Percentiles rank a stretch among this genome's conserved stretches.
These are phyloP conservation scores for Cadophora gregata DNA, from an alignment of 2,329 filamentous ascomycete species.

Conservation along the genomic window DNA sequence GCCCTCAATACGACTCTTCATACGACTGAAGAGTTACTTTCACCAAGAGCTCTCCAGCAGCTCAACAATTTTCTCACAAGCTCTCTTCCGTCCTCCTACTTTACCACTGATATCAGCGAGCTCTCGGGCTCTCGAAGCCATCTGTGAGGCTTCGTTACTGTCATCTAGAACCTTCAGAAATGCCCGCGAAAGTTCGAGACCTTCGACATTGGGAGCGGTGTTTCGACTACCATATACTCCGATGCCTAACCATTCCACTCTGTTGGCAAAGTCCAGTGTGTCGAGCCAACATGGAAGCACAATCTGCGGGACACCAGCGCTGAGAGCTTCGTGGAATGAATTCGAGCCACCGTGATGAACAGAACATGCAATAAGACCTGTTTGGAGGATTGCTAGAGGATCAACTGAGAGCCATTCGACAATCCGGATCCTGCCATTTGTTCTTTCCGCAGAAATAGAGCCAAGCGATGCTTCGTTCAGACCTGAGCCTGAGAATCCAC, in stretches of 20 bases:
- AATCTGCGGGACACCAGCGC: slow-evolving; percentile 53
- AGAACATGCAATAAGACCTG: slow-evolving; percentile 45
- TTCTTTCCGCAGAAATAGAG: slow-evolving; percentile 23
- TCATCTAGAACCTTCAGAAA: slow-evolving; percentile 32
- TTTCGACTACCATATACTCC: slow-evolving; percentile 42
- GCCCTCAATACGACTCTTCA: not conserved
- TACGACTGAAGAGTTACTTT: not conserved
- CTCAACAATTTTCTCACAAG: slow-evolving; percentile 36
- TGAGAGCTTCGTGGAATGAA: slow-evolving; percentile 53
- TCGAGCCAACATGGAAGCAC: slow-evolving; percentile 55
- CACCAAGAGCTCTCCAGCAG: slow-evolving; percentile 26
- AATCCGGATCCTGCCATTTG: slow-evolving; percentile 45
- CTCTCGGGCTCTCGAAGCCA: slow-evolving; percentile 31
- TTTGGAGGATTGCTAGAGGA: slow-evolving; percentile 47
- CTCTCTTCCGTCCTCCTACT: slow-evolving; percentile 30
- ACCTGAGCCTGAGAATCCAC: slow-evolving; percentile 10
- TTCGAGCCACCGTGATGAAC: slow-evolving; percentile 51
- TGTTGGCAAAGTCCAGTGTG: slow-evolving; percentile 51
- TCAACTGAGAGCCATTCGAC: slow-evolving; percentile 50
- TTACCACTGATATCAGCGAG: slow-evolving; percentile 27
- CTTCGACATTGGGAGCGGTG: slow-evolving; percentile 30
- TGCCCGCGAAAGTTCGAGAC: slow-evolving; percentile 29
- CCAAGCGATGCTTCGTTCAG: slow-evolving; percentile 23
- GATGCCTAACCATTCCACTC: slow-evolving; percentile 51
- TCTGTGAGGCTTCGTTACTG: slow-evolving; percentile 23